A percentile compares a stretch with the other conserved stretches of the same genome.
These are phyloP conservation scores for Chytriomyces confervae DNA, from an alignment of 192 early-diverging fungal genomes.

Conservation along the genomic window DNA sequence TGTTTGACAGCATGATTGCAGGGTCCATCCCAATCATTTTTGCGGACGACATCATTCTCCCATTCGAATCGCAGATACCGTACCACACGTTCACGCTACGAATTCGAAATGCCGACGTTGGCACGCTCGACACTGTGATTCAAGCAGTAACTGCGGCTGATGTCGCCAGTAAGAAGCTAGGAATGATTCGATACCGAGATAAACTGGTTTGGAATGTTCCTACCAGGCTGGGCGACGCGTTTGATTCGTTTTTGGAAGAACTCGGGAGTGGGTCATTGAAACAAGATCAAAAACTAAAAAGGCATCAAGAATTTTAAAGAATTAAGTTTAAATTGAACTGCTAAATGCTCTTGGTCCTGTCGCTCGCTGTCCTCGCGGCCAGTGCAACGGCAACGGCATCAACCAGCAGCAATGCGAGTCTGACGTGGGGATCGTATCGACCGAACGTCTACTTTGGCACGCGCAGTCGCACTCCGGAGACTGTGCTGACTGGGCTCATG, in stretches of 20 bases:
- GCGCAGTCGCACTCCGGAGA: slow-evolving; percentile 73
- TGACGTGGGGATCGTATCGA: slow-evolving; percentile 90
- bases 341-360: not conserved
- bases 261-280: too few relatives aligned
- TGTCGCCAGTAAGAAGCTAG: not conserved
- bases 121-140: slow-evolving; percentile 9
- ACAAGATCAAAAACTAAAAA: too few relatives aligned
- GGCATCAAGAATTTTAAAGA: not conserved
- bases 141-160: not conserved
- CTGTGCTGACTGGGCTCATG: slow-evolving; percentile 90
- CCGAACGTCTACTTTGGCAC: slow-evolving; percentile 95
- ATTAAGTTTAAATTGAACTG: too few relatives aligned
- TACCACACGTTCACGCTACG: slow-evolving; percentile 30
- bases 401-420: slow-evolving; percentile 49
- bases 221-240: too few relatives aligned
- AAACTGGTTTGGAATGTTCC: slow-evolving; percentile 25
- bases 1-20: slow-evolving; percentile 39
- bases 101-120: slow-evolving; percentile 29
- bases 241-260: too few relatives aligned
- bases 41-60: slow-evolving; percentile 37
- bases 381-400: slow-evolving; percentile 7
- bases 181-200: slow-evolving; percentile 21
- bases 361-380: not conserved
- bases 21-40: slow-evolving; percentile 43
- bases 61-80: slow-evolving; percentile 40